Percentiles rank a stretch among this genome's conserved stretches.
These are phyloP conservation scores for Verticillium nonalfalfae DNA, from an alignment of 2,329 filamentous ascomycete genomes.

Conservation along the genomic window DNA sequence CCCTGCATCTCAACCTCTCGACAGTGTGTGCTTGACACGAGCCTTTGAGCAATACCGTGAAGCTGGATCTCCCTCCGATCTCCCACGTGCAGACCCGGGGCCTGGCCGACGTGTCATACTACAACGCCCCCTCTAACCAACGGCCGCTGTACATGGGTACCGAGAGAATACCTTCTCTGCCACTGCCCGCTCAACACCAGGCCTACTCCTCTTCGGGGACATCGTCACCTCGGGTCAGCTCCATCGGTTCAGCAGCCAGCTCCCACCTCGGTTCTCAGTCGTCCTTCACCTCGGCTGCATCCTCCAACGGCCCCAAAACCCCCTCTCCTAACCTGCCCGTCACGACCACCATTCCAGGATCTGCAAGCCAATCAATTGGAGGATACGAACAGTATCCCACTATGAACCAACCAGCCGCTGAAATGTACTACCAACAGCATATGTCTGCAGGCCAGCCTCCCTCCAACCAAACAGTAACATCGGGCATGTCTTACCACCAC, in stretches of 20 bases:
- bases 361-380: conserved; percentile 28
- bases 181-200: conserved; percentile 63
- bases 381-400: conserved; percentile 39
- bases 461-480: conserved; percentile 70
- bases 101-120: conserved; percentile 64
- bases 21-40: conserved; percentile 1
- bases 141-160: conserved; percentile 58
- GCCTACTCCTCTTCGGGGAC: conserved; percentile 61
- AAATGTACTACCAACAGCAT: conserved; percentile 81
- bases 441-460: conserved; percentile 73
- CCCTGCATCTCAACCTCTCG: background rate
- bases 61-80: conserved; percentile 89
- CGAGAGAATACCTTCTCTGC: conserved; percentile 67
- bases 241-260: conserved; percentile 56
- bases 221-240: conserved; percentile 70
- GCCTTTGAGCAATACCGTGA: conserved; percentile 59
- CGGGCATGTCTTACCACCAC: conserved; percentile 70
- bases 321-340: conserved; percentile 64
- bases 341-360: conserved; percentile 34
- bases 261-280: conserved; percentile 47
- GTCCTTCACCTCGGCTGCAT: conserved; percentile 47
- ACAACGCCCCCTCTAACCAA: conserved; percentile 60
- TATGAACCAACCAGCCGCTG: conserved; percentile 79
- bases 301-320: conserved; percentile 64
- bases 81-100: conserved; percentile 78